Evolutionary conservation across 108 stramenopile genomes (phyloP), one percentile per base, ranked within the genome.

Genomic region (Cyclotella cryptica): DNA sequence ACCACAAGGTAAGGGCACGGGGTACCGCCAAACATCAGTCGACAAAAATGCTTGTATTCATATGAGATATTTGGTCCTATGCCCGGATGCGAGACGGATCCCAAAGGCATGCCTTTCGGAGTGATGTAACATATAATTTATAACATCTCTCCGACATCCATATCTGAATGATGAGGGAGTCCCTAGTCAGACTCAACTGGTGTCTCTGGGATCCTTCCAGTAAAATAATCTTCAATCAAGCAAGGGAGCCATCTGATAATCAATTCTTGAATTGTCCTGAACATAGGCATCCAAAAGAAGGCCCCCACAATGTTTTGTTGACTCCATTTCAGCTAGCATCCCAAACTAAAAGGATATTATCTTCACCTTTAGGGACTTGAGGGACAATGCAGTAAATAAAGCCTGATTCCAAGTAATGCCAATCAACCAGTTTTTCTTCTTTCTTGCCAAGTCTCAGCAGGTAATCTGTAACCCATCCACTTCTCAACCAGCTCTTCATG

Each of bases 271-370:
- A 72, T 26, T 7, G 81, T 41, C 14, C 54, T 52, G 3, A 80
- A 66, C 10, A 78, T 76, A 4, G 86, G 78, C 47, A 86, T 26
- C 26, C 35, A 65, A 86, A 86, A 22, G 49, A 44, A 12, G 86
- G 86, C 2, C 66, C 44, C 67, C 69, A 83, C 24, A 80, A 7
- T 11, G 65, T 43, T n/a, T n/a, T n/a, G n/a, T n/a, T n/a, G n/a
- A n/a, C n/a, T n/a, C n/a, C n/a, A n/a, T n/a, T n/a, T n/a, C n/a
- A n/a, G n/a, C n/a, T n/a, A n/a, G n/a, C n/a, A n/a, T n/a, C n/a
- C n/a, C n/a, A n/a, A n/a, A n/a, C n/a, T n/a, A n/a, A n/a, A n/a
- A n/a, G n/a, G n/a, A n/a, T n/a, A n/a, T n/a, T n/a, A n/a, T n/a
- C n/a, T 18, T 44, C 63, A 7, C 74, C 46, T 45, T 83, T 86